A percentile compares a stretch with the other conserved stretches of the same genome.
These are phyloP conservation scores for Trypanosoma rangeli DNA, from an alignment of 208 protist genomes.

Conservation along the genomic window DNA sequence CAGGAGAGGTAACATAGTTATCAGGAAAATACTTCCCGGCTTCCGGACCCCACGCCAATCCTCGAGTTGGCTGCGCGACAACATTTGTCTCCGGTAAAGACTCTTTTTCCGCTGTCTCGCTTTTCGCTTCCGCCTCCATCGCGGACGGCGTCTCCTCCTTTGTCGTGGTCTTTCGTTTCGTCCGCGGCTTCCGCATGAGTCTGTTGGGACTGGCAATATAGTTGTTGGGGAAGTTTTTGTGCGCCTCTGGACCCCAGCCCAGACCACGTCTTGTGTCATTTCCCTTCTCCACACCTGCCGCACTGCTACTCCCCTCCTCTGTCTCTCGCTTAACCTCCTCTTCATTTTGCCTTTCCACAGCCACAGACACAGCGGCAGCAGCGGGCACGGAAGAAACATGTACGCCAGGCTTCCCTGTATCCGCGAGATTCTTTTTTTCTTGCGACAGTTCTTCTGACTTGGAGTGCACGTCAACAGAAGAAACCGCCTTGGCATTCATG, in stretches of 20 bases:
- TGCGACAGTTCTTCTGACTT: not conserved
- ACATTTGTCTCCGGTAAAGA: not conserved
- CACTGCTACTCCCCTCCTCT: not conserved
- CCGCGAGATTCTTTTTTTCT: not conserved
- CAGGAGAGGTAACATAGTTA: slow-evolving; percentile 74
- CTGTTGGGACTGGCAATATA: slow-evolving; percentile 68
- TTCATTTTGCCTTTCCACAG: not conserved
- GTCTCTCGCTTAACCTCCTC: not conserved
- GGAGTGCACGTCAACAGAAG: not conserved
- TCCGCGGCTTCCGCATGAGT: slow-evolving; percentile 23
- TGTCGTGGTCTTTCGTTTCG: not conserved
- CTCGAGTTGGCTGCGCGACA: not conserved
- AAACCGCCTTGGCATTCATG: not conserved
- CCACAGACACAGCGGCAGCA: not conserved
- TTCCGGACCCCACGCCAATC: slow-evolving; percentile 65
- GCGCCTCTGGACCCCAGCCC: slow-evolving; percentile 69
- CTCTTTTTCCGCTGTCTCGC: not conserved
- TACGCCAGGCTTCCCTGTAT: not conserved
- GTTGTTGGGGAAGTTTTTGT: slow-evolving; percentile 69
- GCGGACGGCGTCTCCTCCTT: not conserved
- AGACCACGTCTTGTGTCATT: slow-evolving; percentile 22
- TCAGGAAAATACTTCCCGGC: slow-evolving; percentile 65
- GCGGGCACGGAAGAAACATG: not conserved
- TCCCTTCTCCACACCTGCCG: not conserved
- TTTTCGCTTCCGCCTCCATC: not conserved